Conservation (phyloP, 139 green algal genomes). For the Chlamydomonas applanata region DNA sequence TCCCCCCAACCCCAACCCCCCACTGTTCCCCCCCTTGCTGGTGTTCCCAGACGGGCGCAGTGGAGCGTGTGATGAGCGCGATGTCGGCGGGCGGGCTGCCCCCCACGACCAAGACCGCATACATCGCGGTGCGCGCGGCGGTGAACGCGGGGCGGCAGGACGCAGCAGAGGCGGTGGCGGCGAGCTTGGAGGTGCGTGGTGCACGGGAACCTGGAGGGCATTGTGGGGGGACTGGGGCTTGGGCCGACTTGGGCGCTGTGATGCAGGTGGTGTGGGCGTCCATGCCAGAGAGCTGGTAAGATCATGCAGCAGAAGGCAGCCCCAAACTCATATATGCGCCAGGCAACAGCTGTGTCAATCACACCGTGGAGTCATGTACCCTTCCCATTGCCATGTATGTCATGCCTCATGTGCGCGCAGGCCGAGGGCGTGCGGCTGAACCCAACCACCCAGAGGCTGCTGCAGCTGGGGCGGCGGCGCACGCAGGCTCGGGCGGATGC, state of each 20-base stretch:
- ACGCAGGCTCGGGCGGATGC: not conserved
- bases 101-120: slow-evolving; percentile 1
- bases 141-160: slow-evolving; percentile 14
- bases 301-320: not conserved
- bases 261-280: too few relatives aligned
- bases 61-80: slow-evolving; percentile 3
- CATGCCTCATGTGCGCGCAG: slow-evolving; percentile 3
- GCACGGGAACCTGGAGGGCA: too few relatives aligned
- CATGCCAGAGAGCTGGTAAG: not conserved
- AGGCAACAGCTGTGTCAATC: not conserved
- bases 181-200: not conserved
- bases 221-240: too few relatives aligned
- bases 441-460: not conserved
- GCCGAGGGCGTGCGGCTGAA: not conserved
- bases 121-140: not conserved
- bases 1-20: not conserved
- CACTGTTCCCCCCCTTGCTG: not conserved
- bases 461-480: slow-evolving; percentile 2
- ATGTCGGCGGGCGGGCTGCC: slow-evolving; percentile 4
- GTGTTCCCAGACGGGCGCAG: not conserved
- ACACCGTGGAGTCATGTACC: not conserved
- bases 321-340: not conserved
- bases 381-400: not conserved
- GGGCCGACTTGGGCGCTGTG: too few relatives aligned
- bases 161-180: not conserved